Evolutionary conservation across 352 stramenopile genomes (phyloP), one percentile per base, ranked within the genome.

Genomic region (Phytophthora syringae): DNA sequence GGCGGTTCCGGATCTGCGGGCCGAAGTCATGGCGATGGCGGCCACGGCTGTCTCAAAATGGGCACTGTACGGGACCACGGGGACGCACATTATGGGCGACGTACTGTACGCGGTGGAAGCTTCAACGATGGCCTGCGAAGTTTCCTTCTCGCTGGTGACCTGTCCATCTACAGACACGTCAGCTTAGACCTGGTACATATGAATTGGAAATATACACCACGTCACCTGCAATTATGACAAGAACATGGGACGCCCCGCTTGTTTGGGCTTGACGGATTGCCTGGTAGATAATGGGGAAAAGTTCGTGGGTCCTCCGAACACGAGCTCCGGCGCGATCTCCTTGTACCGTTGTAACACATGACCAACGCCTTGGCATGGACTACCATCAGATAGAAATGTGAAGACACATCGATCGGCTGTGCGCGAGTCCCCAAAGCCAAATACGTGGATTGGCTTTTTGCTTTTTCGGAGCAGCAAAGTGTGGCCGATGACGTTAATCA

Each of bases 281-380:
- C 48, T 89, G 75, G 25, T 88, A 77, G 52, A 95, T 93, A 51
- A 92, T 82, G 18, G 86, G 86, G 18, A 84, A 69, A 93, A 95
- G 68, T 91, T 92, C 6, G 83, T 95, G 15, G 83, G 82, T 6
- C 87, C 84, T 7, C 73, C 64, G n/a, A 93, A 76, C 18, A 58
- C 53, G 21, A 93, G 49, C 34, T 67, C 59, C 1, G 80, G 79
- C 11, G 82, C 80, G 37, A 89, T 72, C 53, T 78, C 67, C 13
- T 73, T 67, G 56, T 92, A 94, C 10, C 74, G 73, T 21, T 52
- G 52, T 0, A 93, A 60, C 7, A 92, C 80, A 49, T 89, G 72
- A 32, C 60, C 61, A 59, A 93, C 86, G 3, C 84, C 82, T 21
- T 68, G 52, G 48, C 80, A 91, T 6, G 74, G 59, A 10, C 71